A percentile compares a stretch with the other conserved stretches of the same genome.
Conservation (phyloP, 1,284 basidiomycete species). For the Cryptococcus maquisensis region DNA sequence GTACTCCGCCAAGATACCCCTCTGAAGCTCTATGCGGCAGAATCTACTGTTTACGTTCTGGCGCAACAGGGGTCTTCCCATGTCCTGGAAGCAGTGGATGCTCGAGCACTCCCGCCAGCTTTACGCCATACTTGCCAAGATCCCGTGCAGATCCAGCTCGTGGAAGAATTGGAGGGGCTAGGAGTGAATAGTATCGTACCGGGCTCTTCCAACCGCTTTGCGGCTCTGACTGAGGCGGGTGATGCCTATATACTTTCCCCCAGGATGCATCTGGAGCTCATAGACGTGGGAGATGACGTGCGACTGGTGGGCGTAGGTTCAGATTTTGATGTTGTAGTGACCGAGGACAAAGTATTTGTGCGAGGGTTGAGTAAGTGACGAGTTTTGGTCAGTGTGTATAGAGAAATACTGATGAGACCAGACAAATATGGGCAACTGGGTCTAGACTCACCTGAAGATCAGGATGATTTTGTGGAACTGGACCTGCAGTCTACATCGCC, state of each 20-base stretch:
- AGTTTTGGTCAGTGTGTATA: neutral
- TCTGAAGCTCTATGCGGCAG: constrained; percentile 21
- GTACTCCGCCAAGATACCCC: neutral
- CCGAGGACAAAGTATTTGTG: constrained; percentile 19
- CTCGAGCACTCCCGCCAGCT: constrained; percentile 5
- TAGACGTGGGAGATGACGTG: constrained; percentile 15
- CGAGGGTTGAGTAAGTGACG: constrained; percentile 36
- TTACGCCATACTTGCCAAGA: neutral
- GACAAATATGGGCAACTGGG: constrained; percentile 39
- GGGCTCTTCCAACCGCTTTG: constrained; percentile 27
- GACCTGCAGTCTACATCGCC: constrained; percentile 1
- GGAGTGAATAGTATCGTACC: constrained; percentile 16
- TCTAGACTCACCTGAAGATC: neutral
- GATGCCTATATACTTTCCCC: constrained; percentile 27
- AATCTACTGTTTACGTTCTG: constrained; percentile 24
- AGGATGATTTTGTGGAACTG: constrained; percentile 5
- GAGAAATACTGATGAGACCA: constrained; percentile 15
- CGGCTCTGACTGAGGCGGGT: constrained; percentile 25
- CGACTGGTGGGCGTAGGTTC: constrained; percentile 27
- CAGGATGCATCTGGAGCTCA: constrained; percentile 8
- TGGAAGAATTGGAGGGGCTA: constrained; percentile 34
- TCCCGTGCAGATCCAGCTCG: constrained; percentile 6
- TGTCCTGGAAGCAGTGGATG: constrained; percentile 20
- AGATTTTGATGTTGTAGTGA: constrained; percentile 31
- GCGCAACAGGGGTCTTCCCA: constrained; percentile 7